phyloP scores from a whole-genome alignment of 257 asterid genomes.

The Gentiana macrophylla region DNA sequence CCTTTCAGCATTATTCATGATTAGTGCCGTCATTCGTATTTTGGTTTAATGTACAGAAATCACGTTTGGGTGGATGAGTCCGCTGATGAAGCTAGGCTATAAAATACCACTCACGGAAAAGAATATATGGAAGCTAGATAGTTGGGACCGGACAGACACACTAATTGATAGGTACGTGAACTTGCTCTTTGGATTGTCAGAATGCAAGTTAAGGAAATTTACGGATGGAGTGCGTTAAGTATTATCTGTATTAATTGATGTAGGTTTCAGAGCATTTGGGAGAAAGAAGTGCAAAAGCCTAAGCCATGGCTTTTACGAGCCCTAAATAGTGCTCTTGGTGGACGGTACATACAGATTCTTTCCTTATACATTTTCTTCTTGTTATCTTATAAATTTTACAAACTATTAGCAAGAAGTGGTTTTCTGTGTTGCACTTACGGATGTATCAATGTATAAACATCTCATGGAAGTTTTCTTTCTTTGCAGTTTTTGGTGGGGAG shows the following conservation, averaged over 20 bases:
- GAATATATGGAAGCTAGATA: conserved; percentile 80
- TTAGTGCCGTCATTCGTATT: neutral
- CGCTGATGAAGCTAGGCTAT: conserved; percentile 75
- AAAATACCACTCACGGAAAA: conserved; percentile 64
- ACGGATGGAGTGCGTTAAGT: no score
- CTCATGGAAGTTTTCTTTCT: neutral
- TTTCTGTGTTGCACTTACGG: no score
- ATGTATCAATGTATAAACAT: no score
- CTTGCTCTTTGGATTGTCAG: neutral
- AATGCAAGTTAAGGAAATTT: no score
- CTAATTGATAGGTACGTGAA: conserved; percentile 38
- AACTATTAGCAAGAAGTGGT: no score
- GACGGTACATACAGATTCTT: conserved; percentile 14
- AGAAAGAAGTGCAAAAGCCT: conserved; percentile 47
- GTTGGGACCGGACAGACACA: conserved; percentile 79
- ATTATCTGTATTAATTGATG: neutral
- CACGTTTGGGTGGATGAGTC: conserved; percentile 78
- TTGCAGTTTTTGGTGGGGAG: conserved; percentile 89
- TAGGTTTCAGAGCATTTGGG: conserved; percentile 76
- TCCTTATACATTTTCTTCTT: no score
- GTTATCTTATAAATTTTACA: no score
- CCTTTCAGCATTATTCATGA: neutral
- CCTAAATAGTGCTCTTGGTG: conserved; percentile 65
- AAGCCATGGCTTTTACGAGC: conserved; percentile 86
- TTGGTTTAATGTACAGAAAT: conserved; percentile 24